Conservation (phyloP, 176 grass and related monocot genomes). For the Eremochloa ophiuroides region DNA sequence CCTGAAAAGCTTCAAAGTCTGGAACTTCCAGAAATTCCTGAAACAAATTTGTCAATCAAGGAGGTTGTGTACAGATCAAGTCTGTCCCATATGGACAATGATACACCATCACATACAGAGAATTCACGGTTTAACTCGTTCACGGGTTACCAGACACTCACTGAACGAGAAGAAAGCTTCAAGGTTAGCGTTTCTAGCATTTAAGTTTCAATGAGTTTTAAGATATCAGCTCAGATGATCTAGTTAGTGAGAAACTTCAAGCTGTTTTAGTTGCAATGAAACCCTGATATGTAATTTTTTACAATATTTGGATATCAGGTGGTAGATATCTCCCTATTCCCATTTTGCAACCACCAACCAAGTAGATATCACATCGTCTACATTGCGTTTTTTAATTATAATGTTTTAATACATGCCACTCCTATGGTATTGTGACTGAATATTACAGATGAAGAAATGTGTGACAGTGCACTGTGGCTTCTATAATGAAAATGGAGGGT, state of each 20-base stretch:
- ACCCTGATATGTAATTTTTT: background rate
- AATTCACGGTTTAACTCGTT: slow-evolving; percentile 65
- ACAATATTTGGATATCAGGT: background rate
- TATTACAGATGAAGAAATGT: slow-evolving; percentile 59
- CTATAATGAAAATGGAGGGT: slow-evolving; percentile 72
- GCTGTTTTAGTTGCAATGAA: slow-evolving; percentile 4
- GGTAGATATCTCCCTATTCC: background rate
- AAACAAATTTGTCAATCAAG: slow-evolving; percentile 33
- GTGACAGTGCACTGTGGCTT: slow-evolving; percentile 78
- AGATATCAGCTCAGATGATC: slow-evolving; percentile 9
- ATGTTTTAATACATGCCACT: background rate
- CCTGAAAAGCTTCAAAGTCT: slow-evolving; percentile 54
- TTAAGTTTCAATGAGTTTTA: slow-evolving; percentile 20
- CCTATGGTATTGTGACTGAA: background rate
- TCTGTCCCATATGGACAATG: slow-evolving; percentile 22
- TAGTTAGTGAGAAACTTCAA: background rate
- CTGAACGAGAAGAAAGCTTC: slow-evolving; percentile 88
- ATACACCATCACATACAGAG: slow-evolving; percentile 13
- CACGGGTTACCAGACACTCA: slow-evolving; percentile 78
- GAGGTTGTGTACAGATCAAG: slow-evolving; percentile 61
- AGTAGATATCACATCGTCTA: background rate
- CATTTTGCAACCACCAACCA: background rate
- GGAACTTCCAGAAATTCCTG: slow-evolving; percentile 47
- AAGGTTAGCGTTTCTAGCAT: slow-evolving; percentile 55
- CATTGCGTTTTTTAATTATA: background rate